Base-by-base conservation (phyloP, 805 yeast genomes). In the Barnettozyma salicaria region DNA sequence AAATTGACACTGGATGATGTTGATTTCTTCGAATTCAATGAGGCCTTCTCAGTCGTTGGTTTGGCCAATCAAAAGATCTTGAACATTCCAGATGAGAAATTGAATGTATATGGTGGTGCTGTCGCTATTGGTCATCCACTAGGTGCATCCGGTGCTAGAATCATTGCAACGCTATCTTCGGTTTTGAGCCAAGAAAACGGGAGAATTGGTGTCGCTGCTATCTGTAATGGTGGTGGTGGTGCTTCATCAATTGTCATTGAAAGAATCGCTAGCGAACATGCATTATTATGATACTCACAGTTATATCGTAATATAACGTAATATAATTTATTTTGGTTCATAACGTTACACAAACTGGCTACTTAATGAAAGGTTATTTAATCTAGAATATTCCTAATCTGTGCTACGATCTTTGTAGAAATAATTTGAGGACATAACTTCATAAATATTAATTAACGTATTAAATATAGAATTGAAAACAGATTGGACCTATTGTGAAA, bases 221-320 rank as follows among this genome's bases (percentile, higher is more conserved):
- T 92, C 59, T 92, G 98, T 74, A 92, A 92, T 64, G 98, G 99
- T 70, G 99, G 99, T 56, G 99, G 99, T 61, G 99, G 98, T 60
- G 97, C 97, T 34, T 82, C 95, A 39, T 80, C 97, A 19, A 70
- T 92, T 54, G 86, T 92, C 44, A 75, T 92, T 53, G 96, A 89
- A 69, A 77, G 70, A 53, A 55, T 77, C 30, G 72, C 56, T 7
- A 31, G 44, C 31, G 55, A 53, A 34, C 56, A 53, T 31, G 6
- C 49, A 16, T 12, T 41, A 19, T 44, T 53, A 44, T 53, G 39
- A 46, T n/a, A n/a, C n/a, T n/a, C n/a, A n/a, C n/a, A n/a, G n/a
- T n/a, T n/a, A n/a, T n/a, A n/a, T n/a, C n/a, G n/a, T n/a, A n/a
- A n/a, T n/a, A n/a, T n/a, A n/a, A n/a, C n/a, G n/a, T n/a, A n/a